Evolutionary conservation across 306 rosid species (phyloP).

Genomic region (Gastrolobium bilobum): DNA sequence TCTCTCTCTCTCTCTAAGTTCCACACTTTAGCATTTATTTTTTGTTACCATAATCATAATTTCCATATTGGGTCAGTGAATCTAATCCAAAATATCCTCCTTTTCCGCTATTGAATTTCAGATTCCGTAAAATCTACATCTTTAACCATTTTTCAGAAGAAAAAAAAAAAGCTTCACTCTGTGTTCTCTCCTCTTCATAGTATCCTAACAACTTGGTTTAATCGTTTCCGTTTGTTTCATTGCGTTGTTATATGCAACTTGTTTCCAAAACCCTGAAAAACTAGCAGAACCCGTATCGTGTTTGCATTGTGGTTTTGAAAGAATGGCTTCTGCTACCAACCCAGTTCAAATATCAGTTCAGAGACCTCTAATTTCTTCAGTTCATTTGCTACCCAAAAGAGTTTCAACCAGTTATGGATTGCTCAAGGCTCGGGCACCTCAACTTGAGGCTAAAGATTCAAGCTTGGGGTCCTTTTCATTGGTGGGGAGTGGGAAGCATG

Average conservation of each 20-base stretch:
- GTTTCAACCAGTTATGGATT: conserved; percentile 43
- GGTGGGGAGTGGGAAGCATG: conserved; percentile 45
- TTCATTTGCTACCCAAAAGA: conserved; percentile 46
- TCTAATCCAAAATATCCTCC: conserved; percentile 1
- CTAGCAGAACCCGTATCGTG: neutral
- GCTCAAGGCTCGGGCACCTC: conserved; percentile 47
- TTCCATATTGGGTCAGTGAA: neutral
- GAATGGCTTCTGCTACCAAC: conserved; percentile 63
- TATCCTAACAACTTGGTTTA: conserved; percentile 43
- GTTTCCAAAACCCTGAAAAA: neutral
- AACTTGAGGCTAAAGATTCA: conserved; percentile 41
- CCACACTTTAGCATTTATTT: neutral
- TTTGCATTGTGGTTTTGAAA: neutral
- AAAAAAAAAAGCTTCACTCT: conserved; percentile 25
- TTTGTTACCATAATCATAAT: neutral
- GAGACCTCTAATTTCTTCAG: conserved; percentile 49
- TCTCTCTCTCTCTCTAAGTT: neutral
- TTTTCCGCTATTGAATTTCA: neutral
- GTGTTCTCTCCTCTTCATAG: conserved; percentile 49
- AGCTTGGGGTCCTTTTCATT: conserved; percentile 61
- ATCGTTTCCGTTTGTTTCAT: conserved; percentile 32
- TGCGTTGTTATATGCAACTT: neutral
- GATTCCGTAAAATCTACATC: conserved; percentile 8
- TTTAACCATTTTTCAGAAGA: neutral
- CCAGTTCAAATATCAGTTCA: conserved; percentile 56